A percentile compares a stretch with the other conserved stretches of the same genome.
Conservation (phyloP, 2,329 filamentous ascomycete species). For the Gaeumannomyces sp. region DNA sequence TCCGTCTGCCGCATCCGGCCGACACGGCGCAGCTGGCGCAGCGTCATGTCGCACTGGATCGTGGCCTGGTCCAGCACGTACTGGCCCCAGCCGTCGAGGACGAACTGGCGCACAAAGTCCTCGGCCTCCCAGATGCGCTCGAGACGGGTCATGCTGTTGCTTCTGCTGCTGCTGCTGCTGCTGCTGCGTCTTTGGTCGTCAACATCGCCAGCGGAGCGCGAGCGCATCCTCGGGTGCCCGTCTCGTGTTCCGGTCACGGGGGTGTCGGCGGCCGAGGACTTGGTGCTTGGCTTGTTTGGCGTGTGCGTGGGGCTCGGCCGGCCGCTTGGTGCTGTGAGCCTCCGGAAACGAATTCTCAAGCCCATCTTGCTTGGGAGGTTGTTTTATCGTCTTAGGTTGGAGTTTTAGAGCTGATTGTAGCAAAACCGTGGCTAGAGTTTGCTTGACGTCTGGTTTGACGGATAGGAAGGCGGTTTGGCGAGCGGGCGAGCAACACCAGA, state of each 20-base stretch:
- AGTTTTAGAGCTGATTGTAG: background rate
- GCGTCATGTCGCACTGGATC: conserved; percentile 17
- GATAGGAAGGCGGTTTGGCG: background rate
- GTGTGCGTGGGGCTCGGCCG: background rate
- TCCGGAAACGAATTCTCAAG: background rate
- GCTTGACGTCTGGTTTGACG: background rate
- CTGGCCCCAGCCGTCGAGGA: conserved; percentile 15
- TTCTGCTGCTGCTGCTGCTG: background rate
- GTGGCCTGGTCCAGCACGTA: conserved; percentile 13
- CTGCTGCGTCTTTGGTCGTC: background rate
- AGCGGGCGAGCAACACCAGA: background rate
- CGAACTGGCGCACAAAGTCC: conserved; percentile 16
- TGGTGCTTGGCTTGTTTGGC: background rate
- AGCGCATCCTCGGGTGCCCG: background rate
- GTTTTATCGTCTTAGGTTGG: background rate
- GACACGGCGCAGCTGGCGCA: conserved; percentile 16
- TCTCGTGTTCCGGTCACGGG: background rate
- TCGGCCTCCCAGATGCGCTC: conserved; percentile 14
- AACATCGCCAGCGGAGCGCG: background rate
- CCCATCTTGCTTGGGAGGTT: background rate
- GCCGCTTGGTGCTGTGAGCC: background rate
- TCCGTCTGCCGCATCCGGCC: conserved; percentile 14
- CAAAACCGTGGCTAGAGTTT: background rate
- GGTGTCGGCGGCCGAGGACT: background rate
- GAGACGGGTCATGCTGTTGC: background rate